A percentile compares a stretch with the other conserved stretches of the same genome.
phyloP scores from a whole-genome alignment of 768 basidiomycete genomes.

The Lactarius evosmus region DNA sequence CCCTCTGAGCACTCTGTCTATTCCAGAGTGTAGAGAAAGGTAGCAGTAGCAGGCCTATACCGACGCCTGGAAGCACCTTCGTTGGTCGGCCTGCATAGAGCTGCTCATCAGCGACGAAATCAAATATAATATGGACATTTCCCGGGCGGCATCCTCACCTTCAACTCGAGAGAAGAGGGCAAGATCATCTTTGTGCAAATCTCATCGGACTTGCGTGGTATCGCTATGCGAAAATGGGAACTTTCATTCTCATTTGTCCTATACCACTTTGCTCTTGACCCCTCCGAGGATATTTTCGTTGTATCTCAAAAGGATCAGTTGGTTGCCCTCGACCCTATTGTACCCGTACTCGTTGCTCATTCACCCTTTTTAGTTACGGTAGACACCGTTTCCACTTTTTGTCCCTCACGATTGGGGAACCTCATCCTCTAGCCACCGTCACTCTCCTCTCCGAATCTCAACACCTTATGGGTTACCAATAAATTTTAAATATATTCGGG shows the following conservation, averaged over 20 bases:
- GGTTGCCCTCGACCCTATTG: background rate
- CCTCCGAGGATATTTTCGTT: constrained; percentile 13
- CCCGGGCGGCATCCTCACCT: constrained; percentile 9
- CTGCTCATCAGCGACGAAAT: background rate
- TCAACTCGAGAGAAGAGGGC: background rate
- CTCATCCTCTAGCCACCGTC: constrained; percentile 6
- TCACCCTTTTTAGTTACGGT: background rate
- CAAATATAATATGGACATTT: background rate
- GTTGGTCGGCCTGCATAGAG: constrained; percentile 9
- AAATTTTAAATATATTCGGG: too few species aligned
- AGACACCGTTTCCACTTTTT: constrained; percentile 6
- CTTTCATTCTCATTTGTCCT: constrained; percentile 11
- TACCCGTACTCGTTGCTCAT: background rate
- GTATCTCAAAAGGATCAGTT: background rate
- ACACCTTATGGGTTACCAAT: background rate
- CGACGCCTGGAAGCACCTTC: constrained; percentile 3
- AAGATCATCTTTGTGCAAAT: constrained; percentile 9
- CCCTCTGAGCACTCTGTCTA: background rate
- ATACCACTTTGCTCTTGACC: constrained; percentile 2
- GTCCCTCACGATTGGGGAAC: constrained; percentile 15
- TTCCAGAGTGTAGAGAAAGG: constrained; percentile 7
- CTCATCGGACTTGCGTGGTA: constrained; percentile 4
- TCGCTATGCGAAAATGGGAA: constrained; percentile 14
- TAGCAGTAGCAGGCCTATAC: background rate
- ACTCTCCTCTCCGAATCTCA: background rate